A percentile compares a stretch with the other conserved stretches of the same genome.
Conservation (phyloP, 2,329 filamentous ascomycete genomes). For the Xylariales sp. region DNA sequence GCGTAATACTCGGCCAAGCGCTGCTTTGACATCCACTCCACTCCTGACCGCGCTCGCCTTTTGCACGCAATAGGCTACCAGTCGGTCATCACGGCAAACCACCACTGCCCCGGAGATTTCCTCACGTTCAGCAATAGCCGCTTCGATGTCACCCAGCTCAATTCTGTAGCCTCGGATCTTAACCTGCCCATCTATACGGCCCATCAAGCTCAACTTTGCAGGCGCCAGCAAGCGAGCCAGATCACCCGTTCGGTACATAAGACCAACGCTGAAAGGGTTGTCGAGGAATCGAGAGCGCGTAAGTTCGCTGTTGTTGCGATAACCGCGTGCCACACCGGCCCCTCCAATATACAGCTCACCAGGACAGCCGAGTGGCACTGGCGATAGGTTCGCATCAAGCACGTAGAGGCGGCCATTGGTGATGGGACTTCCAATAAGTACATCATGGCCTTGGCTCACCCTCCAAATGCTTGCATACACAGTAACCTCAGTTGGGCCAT, state of each 20-base stretch:
- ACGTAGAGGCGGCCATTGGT: slow-evolving; percentile 34
- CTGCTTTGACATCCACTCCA: not conserved
- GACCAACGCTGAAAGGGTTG: slow-evolving; percentile 18
- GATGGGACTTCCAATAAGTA: slow-evolving; percentile 22
- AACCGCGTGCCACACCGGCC: slow-evolving; percentile 26
- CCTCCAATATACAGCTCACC: slow-evolving; percentile 30
- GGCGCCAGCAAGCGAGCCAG: slow-evolving; percentile 14
- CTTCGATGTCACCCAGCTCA: slow-evolving; percentile 26
- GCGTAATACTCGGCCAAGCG: slow-evolving; percentile 15
- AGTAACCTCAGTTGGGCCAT: slow-evolving; percentile 25
- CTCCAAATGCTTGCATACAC: slow-evolving; percentile 22
- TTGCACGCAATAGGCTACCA: slow-evolving; percentile 25
- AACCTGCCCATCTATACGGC: slow-evolving; percentile 23
- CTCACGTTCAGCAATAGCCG: slow-evolving; percentile 15
- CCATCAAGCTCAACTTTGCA: slow-evolving; percentile 17
- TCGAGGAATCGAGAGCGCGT: slow-evolving; percentile 16
- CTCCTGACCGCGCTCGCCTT: slow-evolving; percentile 2
- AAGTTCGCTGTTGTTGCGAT: slow-evolving; percentile 21
- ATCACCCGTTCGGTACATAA: slow-evolving; percentile 24
- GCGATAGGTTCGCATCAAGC: slow-evolving; percentile 30
- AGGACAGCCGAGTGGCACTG: slow-evolving; percentile 32
- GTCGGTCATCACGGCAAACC: slow-evolving; percentile 19
- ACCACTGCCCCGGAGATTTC: slow-evolving; percentile 22
- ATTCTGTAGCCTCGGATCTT: slow-evolving; percentile 26
- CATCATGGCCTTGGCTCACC: slow-evolving; percentile 17